Evolutionary conservation across 345 rosid genomes (phyloP).

Genomic region (Cochlearia excelsa): DNA sequence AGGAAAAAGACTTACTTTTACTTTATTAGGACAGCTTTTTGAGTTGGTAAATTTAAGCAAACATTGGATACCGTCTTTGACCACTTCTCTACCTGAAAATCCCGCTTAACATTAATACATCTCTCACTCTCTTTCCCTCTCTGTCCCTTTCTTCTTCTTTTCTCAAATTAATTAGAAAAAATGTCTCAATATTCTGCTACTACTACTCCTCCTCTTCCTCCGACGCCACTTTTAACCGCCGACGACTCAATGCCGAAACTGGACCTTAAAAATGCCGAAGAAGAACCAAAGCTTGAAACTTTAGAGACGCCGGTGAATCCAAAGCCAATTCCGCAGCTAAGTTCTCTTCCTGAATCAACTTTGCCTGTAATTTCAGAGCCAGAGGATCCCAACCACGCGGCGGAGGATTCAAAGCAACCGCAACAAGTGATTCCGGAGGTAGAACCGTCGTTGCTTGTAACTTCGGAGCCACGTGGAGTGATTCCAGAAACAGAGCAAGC

Average conservation of each 20-base stretch:
- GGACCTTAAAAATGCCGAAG: neutral
- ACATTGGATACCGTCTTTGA: constrained; percentile 38
- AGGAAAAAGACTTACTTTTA: constrained; percentile 20
- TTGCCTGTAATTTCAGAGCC: neutral
- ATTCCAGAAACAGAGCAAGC: constrained; percentile 1
- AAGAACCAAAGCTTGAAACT: constrained; percentile 7
- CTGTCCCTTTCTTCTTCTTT: constrained; percentile 7
- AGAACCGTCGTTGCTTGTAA: neutral
- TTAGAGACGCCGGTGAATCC: neutral
- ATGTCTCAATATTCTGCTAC: constrained; percentile 34
- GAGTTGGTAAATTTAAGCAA: constrained; percentile 18
- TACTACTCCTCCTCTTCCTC: constrained; percentile 16
- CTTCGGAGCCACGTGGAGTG: too few species aligned
- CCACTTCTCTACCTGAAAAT: constrained; percentile 36
- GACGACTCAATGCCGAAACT: constrained; percentile 9
- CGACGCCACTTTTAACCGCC: constrained; percentile 27
- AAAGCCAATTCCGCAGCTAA: neutral
- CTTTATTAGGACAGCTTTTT: constrained; percentile 33
- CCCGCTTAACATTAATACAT: constrained; percentile 23
- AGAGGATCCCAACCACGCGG: constrained; percentile 9
- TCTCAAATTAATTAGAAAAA: constrained; percentile 1
- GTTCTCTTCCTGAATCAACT: neutral
- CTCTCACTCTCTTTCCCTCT: neutral
- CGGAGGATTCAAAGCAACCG: constrained; percentile 8
- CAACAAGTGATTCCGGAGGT: neutral